Conservation (phyloP, 495 filamentous ascomycete species). For the Lasiosphaeria hispida region DNA sequence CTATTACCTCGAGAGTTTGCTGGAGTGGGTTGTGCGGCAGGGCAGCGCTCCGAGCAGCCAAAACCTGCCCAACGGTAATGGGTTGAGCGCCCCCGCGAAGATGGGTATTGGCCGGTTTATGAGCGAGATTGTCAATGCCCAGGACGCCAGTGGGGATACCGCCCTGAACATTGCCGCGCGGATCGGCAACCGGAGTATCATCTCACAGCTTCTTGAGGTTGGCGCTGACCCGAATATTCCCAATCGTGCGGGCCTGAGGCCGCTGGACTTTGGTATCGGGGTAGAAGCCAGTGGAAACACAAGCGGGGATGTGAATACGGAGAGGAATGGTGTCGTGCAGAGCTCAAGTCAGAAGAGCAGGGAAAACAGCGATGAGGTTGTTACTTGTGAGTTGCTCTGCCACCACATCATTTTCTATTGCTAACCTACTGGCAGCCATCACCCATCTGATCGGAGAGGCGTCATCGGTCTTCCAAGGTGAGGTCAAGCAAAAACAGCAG, state of each 20-base stretch:
- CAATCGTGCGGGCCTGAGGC: constrained; percentile 81
- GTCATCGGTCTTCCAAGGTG: constrained; percentile 69
- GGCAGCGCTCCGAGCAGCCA: constrained; percentile 65
- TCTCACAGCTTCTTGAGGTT: constrained; percentile 89
- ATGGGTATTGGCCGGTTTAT: constrained; percentile 89
- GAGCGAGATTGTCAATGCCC: constrained; percentile 90
- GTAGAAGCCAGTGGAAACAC: constrained; percentile 49
- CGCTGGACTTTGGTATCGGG: constrained; percentile 89
- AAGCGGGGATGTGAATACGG: constrained; percentile 36
- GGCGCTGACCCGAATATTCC: constrained; percentile 85
- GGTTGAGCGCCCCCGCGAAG: constrained; percentile 46
- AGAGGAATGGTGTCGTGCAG: constrained; percentile 26
- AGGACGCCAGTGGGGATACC: constrained; percentile 89
- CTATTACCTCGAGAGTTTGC: constrained; percentile 88
- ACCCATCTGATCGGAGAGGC: constrained; percentile 70
- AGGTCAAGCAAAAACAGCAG: constrained; percentile 76
- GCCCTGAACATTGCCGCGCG: constrained; percentile 90
- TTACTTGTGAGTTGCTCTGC: constrained; percentile 55
- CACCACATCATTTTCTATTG: constrained; percentile 12
- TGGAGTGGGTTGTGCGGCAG: constrained; percentile 90
- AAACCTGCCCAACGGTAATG: constrained; percentile 29
- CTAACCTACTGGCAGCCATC: constrained; percentile 56
- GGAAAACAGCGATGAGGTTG: constrained; percentile 66
- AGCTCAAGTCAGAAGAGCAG: constrained; percentile 47
- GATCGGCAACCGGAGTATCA: constrained; percentile 85